Conservation (phyloP, 2,329 filamentous ascomycete species). For the Colletotrichum sp. region DNA sequence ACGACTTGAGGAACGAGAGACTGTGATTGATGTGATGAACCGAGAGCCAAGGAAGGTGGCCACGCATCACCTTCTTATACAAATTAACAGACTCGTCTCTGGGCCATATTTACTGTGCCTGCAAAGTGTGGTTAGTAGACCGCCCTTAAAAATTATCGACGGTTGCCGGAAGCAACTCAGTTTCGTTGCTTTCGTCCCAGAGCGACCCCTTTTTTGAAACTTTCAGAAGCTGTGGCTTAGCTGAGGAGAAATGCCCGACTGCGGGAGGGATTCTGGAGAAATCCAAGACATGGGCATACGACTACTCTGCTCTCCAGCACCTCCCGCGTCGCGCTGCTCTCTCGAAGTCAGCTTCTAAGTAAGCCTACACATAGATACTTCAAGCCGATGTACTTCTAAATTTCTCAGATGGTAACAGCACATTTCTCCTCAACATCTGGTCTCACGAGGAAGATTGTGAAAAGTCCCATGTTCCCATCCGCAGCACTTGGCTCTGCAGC, state of each 20-base stretch:
- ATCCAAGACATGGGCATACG: background rate
- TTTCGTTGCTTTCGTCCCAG: background rate
- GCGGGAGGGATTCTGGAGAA: background rate
- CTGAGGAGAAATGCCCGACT: background rate
- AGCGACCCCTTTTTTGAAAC: background rate
- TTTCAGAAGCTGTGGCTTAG: background rate
- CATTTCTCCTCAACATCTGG: accelerated
- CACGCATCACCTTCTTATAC: background rate
- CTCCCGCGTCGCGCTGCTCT: background rate
- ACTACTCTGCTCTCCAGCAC: background rate
- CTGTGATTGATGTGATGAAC: background rate
- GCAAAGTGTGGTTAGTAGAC: background rate
- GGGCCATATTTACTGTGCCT: background rate
- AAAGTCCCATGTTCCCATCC: background rate
- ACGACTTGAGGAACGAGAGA: background rate
- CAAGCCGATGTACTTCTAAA: too few species aligned
- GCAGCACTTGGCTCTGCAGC: background rate
- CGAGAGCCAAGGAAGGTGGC: background rate
- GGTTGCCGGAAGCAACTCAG: background rate
- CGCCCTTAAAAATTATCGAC: background rate
- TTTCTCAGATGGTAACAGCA: background rate
- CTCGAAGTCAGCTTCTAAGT: too few species aligned
- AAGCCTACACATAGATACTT: too few species aligned
- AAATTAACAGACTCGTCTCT: background rate
- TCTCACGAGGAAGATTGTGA: background rate